These are phyloP conservation scores for Zasmidium cellare DNA, from an alignment of 2,329 filamentous ascomycete species.

Conservation along the genomic window DNA sequence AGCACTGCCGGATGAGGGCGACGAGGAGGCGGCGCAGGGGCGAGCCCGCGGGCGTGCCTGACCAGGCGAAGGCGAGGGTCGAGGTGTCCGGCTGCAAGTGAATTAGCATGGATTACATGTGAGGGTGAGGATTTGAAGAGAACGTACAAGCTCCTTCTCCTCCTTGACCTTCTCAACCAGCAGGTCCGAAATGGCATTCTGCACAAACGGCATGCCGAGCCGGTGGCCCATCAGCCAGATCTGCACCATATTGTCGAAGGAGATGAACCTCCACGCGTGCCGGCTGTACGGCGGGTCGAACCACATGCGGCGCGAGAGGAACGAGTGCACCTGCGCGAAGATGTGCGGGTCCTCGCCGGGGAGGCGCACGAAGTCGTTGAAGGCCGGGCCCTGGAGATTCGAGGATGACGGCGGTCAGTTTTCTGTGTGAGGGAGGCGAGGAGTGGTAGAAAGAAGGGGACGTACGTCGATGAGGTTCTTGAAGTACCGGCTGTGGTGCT, in stretches of 20 bases:
- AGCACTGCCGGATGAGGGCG: conserved; percentile 16
- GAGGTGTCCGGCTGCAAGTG: conserved; percentile 13
- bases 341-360: conserved; percentile 12
- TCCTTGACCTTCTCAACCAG: conserved; percentile 11
- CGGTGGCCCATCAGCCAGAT: conserved; percentile 14
- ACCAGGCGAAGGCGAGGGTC: conserved; percentile 16
- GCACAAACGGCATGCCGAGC: conserved; percentile 15
- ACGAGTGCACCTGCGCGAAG: conserved; percentile 11
- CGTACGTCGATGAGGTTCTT: neutral
- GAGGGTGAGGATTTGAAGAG: neutral
- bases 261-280: too few relatives aligned
- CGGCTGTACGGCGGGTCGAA: conserved; percentile 4
- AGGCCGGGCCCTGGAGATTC: neutral
- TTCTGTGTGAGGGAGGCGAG: neutral
- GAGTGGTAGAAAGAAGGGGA: neutral
- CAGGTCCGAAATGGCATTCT: conserved; percentile 16
- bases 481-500: conserved; percentile 5
- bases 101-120: neutral
- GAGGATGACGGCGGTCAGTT: neutral
- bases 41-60: conserved; percentile 5
- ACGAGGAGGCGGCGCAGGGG: conserved; percentile 12
- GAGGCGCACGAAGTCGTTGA: conserved; percentile 10
- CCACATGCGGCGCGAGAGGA: conserved; percentile 5
- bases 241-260: conserved; percentile 17
- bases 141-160: neutral